A percentile compares a stretch with the other conserved stretches of the same genome.
Conservation (phyloP, 2,329 filamentous ascomycete genomes). For the Fusarium kyushuense region DNA sequence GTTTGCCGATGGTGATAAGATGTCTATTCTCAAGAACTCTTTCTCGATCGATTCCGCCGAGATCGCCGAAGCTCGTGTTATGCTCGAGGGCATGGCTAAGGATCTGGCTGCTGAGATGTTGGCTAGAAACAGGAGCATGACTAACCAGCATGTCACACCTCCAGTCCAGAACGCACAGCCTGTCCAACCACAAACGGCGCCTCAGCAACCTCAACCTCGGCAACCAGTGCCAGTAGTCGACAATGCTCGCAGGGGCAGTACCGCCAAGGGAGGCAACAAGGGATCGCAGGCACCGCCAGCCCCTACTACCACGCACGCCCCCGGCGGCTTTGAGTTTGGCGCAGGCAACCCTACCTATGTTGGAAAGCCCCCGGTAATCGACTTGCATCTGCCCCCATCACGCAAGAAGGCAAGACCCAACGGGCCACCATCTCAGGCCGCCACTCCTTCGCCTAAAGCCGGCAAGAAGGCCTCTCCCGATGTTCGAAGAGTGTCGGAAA, state of each 20-base stretch:
- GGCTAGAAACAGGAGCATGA: conserved; percentile 45
- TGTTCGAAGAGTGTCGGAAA: conserved; percentile 50
- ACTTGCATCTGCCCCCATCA: conserved; percentile 66
- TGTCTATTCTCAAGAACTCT: conserved; percentile 59
- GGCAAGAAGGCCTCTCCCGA: conserved; percentile 63
- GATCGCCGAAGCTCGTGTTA: conserved; percentile 60
- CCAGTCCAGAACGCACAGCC: conserved; percentile 49
- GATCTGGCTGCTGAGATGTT: conserved; percentile 56
- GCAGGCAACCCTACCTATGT: conserved; percentile 69
- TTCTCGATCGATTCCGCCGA: conserved; percentile 67
- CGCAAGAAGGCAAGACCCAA: conserved; percentile 66
- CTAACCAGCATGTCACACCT: conserved; percentile 46
- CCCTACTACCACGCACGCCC: conserved; percentile 68
- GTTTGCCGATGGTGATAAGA: conserved; percentile 63
- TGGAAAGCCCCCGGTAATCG: conserved; percentile 46
- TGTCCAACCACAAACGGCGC: conserved; percentile 46
- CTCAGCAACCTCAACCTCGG: conserved; percentile 48
- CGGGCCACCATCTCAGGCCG: conserved; percentile 51
- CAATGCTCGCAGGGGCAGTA: conserved; percentile 64
- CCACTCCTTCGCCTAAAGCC: conserved; percentile 62
- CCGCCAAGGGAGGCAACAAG: conserved; percentile 56
- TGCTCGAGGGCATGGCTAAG: conserved; percentile 66
- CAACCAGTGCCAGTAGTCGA: conserved; percentile 54
- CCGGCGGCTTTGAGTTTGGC: conserved; percentile 63
- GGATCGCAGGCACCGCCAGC: conserved; percentile 65